Conservation (phyloP, 192 early-diverging fungal species). For the Chytriomyces sp. region DNA sequence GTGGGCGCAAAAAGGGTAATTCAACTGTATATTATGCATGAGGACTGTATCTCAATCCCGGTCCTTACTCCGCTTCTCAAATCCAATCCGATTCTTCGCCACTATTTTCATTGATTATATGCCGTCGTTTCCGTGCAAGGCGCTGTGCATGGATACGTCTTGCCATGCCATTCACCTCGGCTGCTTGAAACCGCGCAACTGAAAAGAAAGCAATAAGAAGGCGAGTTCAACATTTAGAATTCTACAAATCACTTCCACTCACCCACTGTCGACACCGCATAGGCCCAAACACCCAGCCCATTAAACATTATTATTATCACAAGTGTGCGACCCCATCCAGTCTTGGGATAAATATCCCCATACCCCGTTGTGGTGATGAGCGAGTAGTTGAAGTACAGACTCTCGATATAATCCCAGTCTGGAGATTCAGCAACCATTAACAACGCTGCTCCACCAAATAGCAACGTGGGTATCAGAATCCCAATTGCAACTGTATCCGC, state of each 20-base stretch:
- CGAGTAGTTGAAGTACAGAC: conserved; percentile 35
- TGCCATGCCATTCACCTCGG: conserved; percentile 7
- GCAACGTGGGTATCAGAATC: background rate
- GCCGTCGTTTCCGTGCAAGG: background rate
- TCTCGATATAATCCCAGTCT: conserved; percentile 28
- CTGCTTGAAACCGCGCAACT: conserved; percentile 34
- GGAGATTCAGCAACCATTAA: background rate
- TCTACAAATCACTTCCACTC: conserved; percentile 6
- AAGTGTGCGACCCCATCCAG: conserved; percentile 32
- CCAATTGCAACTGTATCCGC: conserved; percentile 24
- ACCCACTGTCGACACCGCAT: conserved; percentile 31
- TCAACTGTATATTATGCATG: no score
- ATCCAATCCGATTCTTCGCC: no score
- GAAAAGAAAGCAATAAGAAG: background rate
- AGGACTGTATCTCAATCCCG: no score
- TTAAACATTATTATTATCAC: conserved; percentile 36
- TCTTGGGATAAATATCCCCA: conserved; percentile 35
- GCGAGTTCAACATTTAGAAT: background rate
- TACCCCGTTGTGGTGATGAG: conserved; percentile 35
- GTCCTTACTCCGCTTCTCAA: no score
- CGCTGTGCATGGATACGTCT: conserved; percentile 20
- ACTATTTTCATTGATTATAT: no score
- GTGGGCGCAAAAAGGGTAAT: no score
- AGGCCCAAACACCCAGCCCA: conserved; percentile 33
- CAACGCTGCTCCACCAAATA: conserved; percentile 16